Conservation (phyloP, 768 basidiomycete genomes). For the Chalciporus piperatus region DNA sequence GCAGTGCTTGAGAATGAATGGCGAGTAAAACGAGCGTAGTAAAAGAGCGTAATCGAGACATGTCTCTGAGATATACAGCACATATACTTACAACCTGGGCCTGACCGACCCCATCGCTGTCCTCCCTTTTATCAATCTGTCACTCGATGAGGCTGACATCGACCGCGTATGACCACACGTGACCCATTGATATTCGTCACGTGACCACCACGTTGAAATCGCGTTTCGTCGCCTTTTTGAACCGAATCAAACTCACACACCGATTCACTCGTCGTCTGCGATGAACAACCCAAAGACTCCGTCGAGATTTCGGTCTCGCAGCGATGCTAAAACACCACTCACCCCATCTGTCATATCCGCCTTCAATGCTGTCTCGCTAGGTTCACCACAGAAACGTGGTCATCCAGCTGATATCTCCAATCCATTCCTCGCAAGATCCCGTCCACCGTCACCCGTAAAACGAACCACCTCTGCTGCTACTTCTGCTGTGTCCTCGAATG, state of each 20-base stretch:
- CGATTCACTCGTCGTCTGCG: too few species aligned
- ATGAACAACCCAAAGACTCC: slow-evolving; percentile 45
- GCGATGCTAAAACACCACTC: slow-evolving; percentile 48
- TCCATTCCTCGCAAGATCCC: slow-evolving; percentile 57
- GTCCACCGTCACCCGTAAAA: slow-evolving; percentile 66
- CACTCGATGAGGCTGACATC: slow-evolving; percentile 18
- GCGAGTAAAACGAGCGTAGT: slow-evolving; percentile 13
- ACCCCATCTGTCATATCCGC: slow-evolving; percentile 43
- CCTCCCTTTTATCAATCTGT: slow-evolving; percentile 8
- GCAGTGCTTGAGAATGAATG: neutral
- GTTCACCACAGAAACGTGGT: slow-evolving; percentile 29
- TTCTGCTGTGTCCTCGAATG: slow-evolving; percentile 57
- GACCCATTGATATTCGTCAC: slow-evolving; percentile 8
- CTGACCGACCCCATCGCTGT: neutral
- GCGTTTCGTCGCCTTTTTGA: too few species aligned
- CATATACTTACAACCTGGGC: too few species aligned
- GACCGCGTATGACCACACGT: slow-evolving; percentile 2
- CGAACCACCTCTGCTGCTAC: slow-evolving; percentile 49
- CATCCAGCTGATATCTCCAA: slow-evolving; percentile 52
- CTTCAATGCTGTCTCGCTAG: slow-evolving; percentile 36
- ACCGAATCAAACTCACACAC: too few species aligned
- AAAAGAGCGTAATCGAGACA: slow-evolving; percentile 20
- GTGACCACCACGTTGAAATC: slow-evolving; percentile 15
- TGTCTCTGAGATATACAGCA: neutral
- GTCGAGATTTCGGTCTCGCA: slow-evolving; percentile 44